phyloP scores from a whole-genome alignment of 495 filamentous ascomycete species.

The Penicillium cinerascens region DNA sequence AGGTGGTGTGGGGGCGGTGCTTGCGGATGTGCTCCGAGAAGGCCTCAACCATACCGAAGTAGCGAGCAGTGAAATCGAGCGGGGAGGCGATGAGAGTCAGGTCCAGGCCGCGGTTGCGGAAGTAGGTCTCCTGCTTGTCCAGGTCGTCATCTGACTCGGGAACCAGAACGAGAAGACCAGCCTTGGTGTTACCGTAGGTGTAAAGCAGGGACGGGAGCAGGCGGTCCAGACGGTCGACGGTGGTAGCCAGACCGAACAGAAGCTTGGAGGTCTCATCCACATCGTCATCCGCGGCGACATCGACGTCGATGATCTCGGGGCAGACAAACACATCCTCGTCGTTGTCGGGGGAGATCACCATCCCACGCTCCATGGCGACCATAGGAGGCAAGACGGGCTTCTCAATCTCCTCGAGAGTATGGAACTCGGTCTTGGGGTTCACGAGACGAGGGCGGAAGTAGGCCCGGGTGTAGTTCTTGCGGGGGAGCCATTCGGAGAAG shows the following conservation, averaged over 20 bases:
- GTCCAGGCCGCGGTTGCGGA: slow-evolving; percentile 49
- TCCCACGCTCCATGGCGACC: slow-evolving; percentile 46
- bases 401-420: slow-evolving; percentile 40
- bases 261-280: slow-evolving; percentile 50
- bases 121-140: slow-evolving; percentile 44
- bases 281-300: slow-evolving; percentile 40
- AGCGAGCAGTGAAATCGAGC: slow-evolving; percentile 56
- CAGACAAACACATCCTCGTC: slow-evolving; percentile 37
- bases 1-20: slow-evolving; percentile 52
- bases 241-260: slow-evolving; percentile 51
- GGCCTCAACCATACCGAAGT: slow-evolving; percentile 59
- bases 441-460: slow-evolving; percentile 45
- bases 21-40: slow-evolving; percentile 50
- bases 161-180: slow-evolving; percentile 47
- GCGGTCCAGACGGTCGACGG: slow-evolving; percentile 47
- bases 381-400: slow-evolving; percentile 43
- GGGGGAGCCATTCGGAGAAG: slow-evolving; percentile 44
- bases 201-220: slow-evolving; percentile 47
- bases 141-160: slow-evolving; percentile 45
- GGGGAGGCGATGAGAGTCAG: slow-evolving; percentile 53
- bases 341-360: slow-evolving; percentile 42
- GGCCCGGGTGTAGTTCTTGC: slow-evolving; percentile 49
- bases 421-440: slow-evolving; percentile 38
- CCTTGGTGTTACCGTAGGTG: slow-evolving; percentile 49
- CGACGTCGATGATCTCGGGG: slow-evolving; percentile 44